Base-by-base conservation (phyloP, 352 stramenopile genomes). In the Blastocystis sp. region DNA sequence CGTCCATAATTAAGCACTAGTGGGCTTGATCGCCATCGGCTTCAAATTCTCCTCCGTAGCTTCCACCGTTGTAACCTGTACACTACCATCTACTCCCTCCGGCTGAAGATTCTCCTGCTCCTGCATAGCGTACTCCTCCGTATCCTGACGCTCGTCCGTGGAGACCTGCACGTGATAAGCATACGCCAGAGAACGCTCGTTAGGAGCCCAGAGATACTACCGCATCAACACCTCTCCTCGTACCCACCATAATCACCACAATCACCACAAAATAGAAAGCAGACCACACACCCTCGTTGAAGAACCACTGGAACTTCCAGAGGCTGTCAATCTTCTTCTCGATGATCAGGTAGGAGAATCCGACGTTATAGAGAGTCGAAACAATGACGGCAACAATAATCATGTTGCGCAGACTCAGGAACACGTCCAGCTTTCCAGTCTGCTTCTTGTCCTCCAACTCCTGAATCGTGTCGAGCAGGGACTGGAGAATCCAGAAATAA, bases 271-370 rank as follows among this genome's bases (percentile, higher is more conserved):
- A 29, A 42, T 85, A 85, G 75, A 73, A 85, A 14, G 40, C 51
- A 40, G 75, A 48, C 75, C 75, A 85, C 0, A 85, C 61, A 73
- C 75, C 75, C 21, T 85, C 75, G 27, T 85, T 85, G 29, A 85
- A 85, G 75, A 85, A 85, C 75, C 75, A 85, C 29, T 85, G 75
- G 49, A 73, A 85, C 61, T 75, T 85, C 75, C 75, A 85, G 27
- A 75, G 40, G 27, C 6, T 38, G 21, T 85, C 75, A 9, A 85
- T 40, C 48, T 72, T 75, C 44, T 85, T 75, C 24, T 71, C 14
- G 1, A 85, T 1, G 38, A 85, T 75, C 21, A 85, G 46, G 38
- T 85, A 85, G 34, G 34, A 54, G 53, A 85, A 85, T 8, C 49
- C 40, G 38, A 85, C 29, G 38, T 72, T 85, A 29, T 85, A 85